A percentile compares a stretch with the other conserved stretches of the same genome.
phyloP scores from a whole-genome alignment of 176 grass and related monocot genomes.

The Saccharum spontaneum region DNA sequence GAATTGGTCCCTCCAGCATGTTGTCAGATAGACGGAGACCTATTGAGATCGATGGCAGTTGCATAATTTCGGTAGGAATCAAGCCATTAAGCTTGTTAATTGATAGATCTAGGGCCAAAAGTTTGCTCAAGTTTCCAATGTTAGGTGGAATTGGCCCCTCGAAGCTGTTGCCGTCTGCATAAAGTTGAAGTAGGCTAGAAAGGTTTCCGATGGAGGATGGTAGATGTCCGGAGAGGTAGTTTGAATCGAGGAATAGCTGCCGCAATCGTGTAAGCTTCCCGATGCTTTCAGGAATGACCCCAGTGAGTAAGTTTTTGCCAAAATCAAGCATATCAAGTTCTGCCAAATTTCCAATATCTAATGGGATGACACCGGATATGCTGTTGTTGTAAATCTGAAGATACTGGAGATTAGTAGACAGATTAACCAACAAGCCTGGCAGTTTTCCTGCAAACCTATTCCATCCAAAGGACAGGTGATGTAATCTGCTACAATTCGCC shows the following conservation, averaged over 20 bases:
- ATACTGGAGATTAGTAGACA: background rate
- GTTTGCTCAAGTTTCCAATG: slow-evolving; percentile 5
- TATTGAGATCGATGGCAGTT: background rate
- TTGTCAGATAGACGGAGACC: background rate
- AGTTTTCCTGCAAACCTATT: background rate
- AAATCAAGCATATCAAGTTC: background rate
- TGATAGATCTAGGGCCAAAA: background rate
- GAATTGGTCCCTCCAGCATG: slow-evolving; percentile 11
- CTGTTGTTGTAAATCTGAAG: background rate
- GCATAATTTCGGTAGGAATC: background rate
- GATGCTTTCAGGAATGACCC: slow-evolving; percentile 24
- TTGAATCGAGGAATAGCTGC: fast-evolving
- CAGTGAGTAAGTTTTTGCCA: background rate
- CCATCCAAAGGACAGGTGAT: background rate
- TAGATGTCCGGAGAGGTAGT: background rate
- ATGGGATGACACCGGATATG: slow-evolving; percentile 4
- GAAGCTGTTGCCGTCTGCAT: background rate
- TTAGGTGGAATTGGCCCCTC: background rate
- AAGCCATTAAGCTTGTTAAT: background rate
- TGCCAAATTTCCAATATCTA: background rate
- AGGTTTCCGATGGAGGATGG: background rate
- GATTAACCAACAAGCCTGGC: background rate
- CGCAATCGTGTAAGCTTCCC: slow-evolving; percentile 9
- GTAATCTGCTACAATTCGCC: background rate
- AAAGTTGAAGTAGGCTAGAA: background rate